These are phyloP conservation scores for Pichia sp. DNA, from an alignment of 1,139 yeast species.

Conservation along the genomic window DNA sequence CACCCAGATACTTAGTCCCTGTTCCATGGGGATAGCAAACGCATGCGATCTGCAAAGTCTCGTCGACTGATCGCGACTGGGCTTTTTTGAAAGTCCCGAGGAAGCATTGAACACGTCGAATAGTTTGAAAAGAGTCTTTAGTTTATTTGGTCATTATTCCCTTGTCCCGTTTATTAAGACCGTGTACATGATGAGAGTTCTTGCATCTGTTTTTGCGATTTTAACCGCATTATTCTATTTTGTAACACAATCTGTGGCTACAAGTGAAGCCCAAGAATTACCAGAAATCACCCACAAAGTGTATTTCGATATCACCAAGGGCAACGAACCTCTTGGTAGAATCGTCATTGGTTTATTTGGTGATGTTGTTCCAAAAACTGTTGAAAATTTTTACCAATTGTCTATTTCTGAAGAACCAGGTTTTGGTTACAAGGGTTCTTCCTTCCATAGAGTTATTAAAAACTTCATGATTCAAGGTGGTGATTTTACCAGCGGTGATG, in stretches of 20 bases:
- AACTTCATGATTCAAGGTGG: slow-evolving; percentile 59
- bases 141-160: not conserved
- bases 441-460: slow-evolving; percentile 52
- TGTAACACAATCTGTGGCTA: slow-evolving; percentile 14
- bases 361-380: slow-evolving; percentile 51
- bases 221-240: slow-evolving; percentile 16
- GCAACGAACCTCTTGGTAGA: slow-evolving; percentile 55
- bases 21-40: too few relatives aligned
- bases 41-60: not conserved
- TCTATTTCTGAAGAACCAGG: slow-evolving; percentile 52
- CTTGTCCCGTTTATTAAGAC: not conserved
- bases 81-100: not conserved
- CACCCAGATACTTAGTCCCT: too few relatives aligned
- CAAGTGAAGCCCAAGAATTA: slow-evolving; percentile 27
- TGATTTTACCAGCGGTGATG: slow-evolving; percentile 51
- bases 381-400: slow-evolving; percentile 49
- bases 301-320: slow-evolving; percentile 79
- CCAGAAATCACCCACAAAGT: slow-evolving; percentile 69
- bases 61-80: not conserved
- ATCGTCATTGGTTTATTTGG: slow-evolving; percentile 53
- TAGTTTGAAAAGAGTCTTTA: too few relatives aligned
- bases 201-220: slow-evolving; percentile 17
- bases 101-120: not conserved
- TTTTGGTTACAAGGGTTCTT: slow-evolving; percentile 39
- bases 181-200: slow-evolving; percentile 17